Evolutionary conservation across 2,329 filamentous ascomycete species (phyloP).

Genomic region (Ustilaginoidea virens): DNA sequence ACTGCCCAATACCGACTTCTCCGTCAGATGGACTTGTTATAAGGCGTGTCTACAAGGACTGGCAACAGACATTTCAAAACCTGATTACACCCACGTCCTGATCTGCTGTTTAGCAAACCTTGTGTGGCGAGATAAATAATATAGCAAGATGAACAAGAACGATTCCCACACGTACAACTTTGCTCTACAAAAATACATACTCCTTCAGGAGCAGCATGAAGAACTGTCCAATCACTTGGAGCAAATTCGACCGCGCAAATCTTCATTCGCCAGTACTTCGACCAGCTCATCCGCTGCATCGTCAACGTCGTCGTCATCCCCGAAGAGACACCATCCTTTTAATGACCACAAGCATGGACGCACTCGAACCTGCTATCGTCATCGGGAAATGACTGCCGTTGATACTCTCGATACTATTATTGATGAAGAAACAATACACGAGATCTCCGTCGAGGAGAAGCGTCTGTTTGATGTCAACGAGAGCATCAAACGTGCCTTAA

Average conservation of each 20-base stretch:
- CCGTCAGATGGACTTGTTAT: conserved; percentile 2
- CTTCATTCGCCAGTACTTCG: conserved; percentile 17
- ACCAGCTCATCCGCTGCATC: conserved; percentile 36
- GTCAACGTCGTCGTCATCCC: conserved; percentile 38
- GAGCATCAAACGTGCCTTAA: conserved; percentile 44
- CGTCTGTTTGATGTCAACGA: conserved; percentile 42
- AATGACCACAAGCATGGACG: conserved; percentile 12
- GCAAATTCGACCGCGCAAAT: conserved; percentile 28
- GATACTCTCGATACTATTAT: conserved; percentile 23
- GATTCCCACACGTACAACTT: conserved; percentile 23
- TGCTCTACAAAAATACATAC: conserved; percentile 37
- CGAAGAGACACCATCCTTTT: conserved; percentile 24
- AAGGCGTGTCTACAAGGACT: conserved; percentile 6
- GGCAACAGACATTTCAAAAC: neutral
- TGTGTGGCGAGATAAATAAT: too few species aligned
- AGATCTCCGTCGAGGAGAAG: conserved; percentile 36
- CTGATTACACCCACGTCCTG: neutral
- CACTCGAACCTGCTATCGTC: conserved; percentile 16
- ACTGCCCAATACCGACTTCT: conserved; percentile 2
- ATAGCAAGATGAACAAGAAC: conserved; percentile 15
- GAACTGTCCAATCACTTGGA: conserved; percentile 35
- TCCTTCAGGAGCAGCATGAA: conserved; percentile 38
- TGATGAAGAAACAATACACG: conserved; percentile 30
- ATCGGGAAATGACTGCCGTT: conserved; percentile 15
- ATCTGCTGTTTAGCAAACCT: neutral